phyloP scores from a whole-genome alignment of 2,329 filamentous ascomycete genomes.

The Sclerotinia borealis region DNA sequence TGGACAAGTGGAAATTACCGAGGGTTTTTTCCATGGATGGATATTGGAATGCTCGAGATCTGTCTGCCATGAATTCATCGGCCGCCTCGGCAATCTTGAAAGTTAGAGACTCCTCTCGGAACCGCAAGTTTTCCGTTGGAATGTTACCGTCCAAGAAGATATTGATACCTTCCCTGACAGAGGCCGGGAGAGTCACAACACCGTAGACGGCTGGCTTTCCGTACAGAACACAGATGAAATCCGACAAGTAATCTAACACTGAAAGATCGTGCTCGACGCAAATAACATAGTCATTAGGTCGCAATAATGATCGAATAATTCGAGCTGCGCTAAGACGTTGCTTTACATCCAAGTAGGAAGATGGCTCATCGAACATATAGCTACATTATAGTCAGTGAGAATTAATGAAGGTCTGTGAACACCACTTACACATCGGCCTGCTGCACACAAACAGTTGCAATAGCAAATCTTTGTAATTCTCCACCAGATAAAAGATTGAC shows the following conservation, averaged over 20 bases:
- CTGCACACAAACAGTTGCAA: slow-evolving; percentile 91
- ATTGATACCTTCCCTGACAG: slow-evolving; percentile 97
- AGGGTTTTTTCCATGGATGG: slow-evolving; percentile 90
- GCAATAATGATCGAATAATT: slow-evolving; percentile 85
- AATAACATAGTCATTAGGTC: slow-evolving; percentile 90
- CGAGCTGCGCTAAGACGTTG: slow-evolving; percentile 89
- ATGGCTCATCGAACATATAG: slow-evolving; percentile 99
- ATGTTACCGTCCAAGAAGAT: slow-evolving; percentile 98
- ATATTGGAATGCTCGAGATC: slow-evolving; percentile 78
- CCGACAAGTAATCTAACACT: slow-evolving; percentile 95
- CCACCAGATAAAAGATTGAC: slow-evolving; percentile 88
- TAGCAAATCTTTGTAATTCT: slow-evolving; percentile 96
- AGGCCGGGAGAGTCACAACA: slow-evolving; percentile 92
- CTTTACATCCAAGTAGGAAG: slow-evolving; percentile 98
- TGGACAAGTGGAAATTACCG: slow-evolving; percentile 75
- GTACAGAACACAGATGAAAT: slow-evolving; percentile 97
- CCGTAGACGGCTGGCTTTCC: slow-evolving; percentile 93
- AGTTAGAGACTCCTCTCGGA: slow-evolving; percentile 92
- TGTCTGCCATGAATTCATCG: slow-evolving; percentile 83
- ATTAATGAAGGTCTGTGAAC: not conserved
- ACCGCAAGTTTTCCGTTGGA: slow-evolving; percentile 95
- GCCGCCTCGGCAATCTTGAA: slow-evolving; percentile 89
- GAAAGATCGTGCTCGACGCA: slow-evolving; percentile 99
- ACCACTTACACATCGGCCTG: slow-evolving; percentile 73
- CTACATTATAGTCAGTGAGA: slow-evolving; percentile 31